phyloP scores from a whole-genome alignment of 192 early-diverging fungal species.

The Linderina pennispora region DNA sequence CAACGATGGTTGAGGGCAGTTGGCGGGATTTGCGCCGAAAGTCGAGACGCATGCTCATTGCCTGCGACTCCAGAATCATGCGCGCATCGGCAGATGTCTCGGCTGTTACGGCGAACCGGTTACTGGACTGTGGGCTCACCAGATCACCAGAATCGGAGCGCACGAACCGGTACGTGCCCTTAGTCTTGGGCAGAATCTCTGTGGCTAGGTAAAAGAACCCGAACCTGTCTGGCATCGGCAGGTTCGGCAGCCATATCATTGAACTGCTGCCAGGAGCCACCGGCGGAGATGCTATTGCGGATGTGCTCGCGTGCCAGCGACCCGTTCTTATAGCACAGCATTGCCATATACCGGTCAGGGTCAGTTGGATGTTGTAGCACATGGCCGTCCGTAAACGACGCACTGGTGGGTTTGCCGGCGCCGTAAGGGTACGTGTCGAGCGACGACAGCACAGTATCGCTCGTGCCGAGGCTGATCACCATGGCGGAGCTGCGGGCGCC shows the following conservation, averaged over 20 bases:
- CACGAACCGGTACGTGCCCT: slow-evolving; percentile 61
- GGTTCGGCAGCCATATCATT: slow-evolving; percentile 15
- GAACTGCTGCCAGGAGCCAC: slow-evolving; percentile 57
- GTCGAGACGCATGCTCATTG: slow-evolving; percentile 62
- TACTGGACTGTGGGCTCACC: slow-evolving; percentile 48
- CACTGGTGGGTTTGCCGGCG: slow-evolving; percentile 18
- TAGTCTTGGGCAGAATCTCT: slow-evolving; percentile 70
- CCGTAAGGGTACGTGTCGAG: slow-evolving; percentile 32
- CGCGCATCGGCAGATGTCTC: slow-evolving; percentile 55
- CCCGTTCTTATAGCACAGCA: slow-evolving; percentile 84
- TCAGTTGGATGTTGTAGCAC: slow-evolving; percentile 62
- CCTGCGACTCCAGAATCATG: slow-evolving; percentile 70
- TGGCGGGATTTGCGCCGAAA: slow-evolving; percentile 16
- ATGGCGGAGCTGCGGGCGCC: slow-evolving; percentile 40
- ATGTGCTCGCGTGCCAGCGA: slow-evolving; percentile 71
- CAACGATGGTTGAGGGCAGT: slow-evolving; percentile 43
- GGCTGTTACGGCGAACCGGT: no score
- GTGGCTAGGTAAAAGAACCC: slow-evolving; percentile 71
- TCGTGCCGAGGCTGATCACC: slow-evolving; percentile 74
- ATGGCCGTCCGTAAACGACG: slow-evolving; percentile 33
- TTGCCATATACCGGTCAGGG: slow-evolving; percentile 55
- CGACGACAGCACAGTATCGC: slow-evolving; percentile 67
- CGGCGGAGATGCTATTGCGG: slow-evolving; percentile 34
- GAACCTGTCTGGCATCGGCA: slow-evolving; percentile 38
- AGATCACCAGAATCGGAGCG: slow-evolving; percentile 6